Percentiles rank a stretch among this genome's conserved stretches.
Conservation (phyloP, 371 early-diverging fungal species). For the Enterospora canceri region DNA sequence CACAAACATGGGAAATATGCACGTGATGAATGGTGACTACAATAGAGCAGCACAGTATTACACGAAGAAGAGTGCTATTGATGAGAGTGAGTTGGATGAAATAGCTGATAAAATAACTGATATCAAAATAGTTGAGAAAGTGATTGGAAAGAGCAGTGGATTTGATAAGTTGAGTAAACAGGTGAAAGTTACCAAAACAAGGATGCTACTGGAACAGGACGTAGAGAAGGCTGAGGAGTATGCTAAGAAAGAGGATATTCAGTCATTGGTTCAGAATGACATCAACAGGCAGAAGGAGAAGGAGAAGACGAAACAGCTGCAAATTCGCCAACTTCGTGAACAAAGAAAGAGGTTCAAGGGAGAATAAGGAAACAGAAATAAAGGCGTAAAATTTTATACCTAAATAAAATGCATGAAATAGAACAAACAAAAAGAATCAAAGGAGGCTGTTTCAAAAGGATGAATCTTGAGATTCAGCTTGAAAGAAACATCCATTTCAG, state of each 20-base stretch:
- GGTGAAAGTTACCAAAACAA: not conserved
- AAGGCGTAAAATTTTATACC: too few species aligned
- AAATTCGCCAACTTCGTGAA: too few species aligned
- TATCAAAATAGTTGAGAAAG: not conserved
- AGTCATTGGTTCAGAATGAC: too few species aligned
- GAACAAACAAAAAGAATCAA: slow-evolving; percentile 37
- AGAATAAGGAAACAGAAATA: too few species aligned
- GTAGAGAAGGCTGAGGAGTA: slow-evolving; percentile 28
- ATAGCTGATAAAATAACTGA: not conserved
- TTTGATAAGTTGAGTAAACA: not conserved
- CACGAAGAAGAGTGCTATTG: not conserved
- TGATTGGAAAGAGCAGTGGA: slow-evolving; percentile 13
- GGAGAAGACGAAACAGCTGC: too few species aligned
- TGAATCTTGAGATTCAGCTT: slow-evolving; percentile 43
- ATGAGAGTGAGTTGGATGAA: slow-evolving; percentile 1
- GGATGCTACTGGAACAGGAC: too few species aligned
- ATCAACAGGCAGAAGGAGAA: too few species aligned
- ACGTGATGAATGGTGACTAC: not conserved
- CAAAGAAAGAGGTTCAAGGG: too few species aligned
- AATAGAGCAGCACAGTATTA: not conserved
- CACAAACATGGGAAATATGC: not conserved
- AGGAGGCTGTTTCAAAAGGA: slow-evolving; percentile 51
- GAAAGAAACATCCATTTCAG: slow-evolving; percentile 56
- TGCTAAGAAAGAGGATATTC: slow-evolving; percentile 16
- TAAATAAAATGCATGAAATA: too few species aligned